Percentiles rank a stretch among this genome's conserved stretches.
These are phyloP conservation scores for Mimosa pudica DNA, from an alignment of 306 rosid species.

Conservation along the genomic window DNA sequence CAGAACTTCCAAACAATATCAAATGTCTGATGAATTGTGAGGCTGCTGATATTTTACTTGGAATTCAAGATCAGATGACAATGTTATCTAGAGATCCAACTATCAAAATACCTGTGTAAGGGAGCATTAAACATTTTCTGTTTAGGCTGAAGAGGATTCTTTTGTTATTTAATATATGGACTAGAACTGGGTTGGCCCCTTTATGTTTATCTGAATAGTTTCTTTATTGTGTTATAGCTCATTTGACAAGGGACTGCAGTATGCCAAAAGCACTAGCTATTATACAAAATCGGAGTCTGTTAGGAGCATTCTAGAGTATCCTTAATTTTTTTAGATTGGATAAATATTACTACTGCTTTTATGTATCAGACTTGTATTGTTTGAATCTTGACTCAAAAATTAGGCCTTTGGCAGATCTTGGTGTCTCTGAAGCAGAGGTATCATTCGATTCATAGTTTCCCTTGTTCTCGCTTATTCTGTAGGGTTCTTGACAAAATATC, in stretches of 20 bases:
- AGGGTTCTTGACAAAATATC: conserved; percentile 32
- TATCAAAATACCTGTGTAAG: conserved; percentile 73
- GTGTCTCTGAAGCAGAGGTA: conserved; percentile 81
- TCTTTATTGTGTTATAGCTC: conserved; percentile 51
- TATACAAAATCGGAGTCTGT: conserved; percentile 52
- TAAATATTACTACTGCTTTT: conserved; percentile 13
- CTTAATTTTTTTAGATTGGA: conserved; percentile 40
- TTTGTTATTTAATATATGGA: conserved; percentile 2
- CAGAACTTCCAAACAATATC: conserved; percentile 73
- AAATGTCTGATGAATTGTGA: conserved; percentile 87
- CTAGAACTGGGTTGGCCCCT: too few relatives aligned
- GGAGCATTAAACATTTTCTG: conserved; percentile 18
- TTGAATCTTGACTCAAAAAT: conserved; percentile 63
- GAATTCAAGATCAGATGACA: conserved; percentile 75
- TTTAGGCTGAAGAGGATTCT: conserved; percentile 19
- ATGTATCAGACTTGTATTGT: conserved; percentile 26
- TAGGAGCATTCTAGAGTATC: conserved; percentile 75
- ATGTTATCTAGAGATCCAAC: conserved; percentile 72
- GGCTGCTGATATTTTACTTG: conserved; percentile 66
- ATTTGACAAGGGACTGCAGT: conserved; percentile 81
- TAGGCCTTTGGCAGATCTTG: conserved; percentile 58
- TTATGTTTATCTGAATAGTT: conserved; percentile 23
- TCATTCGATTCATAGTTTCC: conserved; percentile 35
- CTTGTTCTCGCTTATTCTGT: conserved; percentile 24
- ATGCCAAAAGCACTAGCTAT: conserved; percentile 60